These are phyloP conservation scores for Penicillium parvum DNA, from an alignment of 495 filamentous ascomycete genomes.

Conservation along the genomic window DNA sequence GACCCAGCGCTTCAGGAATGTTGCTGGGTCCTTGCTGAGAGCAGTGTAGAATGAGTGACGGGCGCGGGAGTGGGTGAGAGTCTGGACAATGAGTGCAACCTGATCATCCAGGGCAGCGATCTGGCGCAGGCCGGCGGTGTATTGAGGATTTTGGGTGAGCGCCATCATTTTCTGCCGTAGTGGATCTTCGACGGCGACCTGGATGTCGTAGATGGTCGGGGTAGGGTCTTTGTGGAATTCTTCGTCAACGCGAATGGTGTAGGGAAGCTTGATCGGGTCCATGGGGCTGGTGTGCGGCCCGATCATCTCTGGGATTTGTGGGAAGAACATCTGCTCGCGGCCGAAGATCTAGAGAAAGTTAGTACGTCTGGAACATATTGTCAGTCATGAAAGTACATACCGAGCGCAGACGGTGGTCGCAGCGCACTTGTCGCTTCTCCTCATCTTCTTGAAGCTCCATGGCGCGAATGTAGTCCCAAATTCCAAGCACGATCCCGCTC, in stretches of 20 bases:
- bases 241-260: conserved; percentile 92
- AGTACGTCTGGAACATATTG: too few relatives aligned
- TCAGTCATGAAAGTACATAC: conserved; percentile 48
- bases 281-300: conserved; percentile 69
- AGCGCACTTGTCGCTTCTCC: conserved; percentile 84
- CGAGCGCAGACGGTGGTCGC: conserved; percentile 72
- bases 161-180: conserved; percentile 62
- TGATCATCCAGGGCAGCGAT: conserved; percentile 76
- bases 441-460: conserved; percentile 88
- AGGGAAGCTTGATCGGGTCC: conserved; percentile 77
- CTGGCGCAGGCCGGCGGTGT: conserved; percentile 58
- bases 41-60: conserved; percentile 79
- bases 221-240: conserved; percentile 61
- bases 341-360: conserved; percentile 61
- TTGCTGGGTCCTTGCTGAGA: conserved; percentile 73
- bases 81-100: conserved; percentile 72
- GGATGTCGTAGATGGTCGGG: conserved; percentile 85
- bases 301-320: conserved; percentile 74
- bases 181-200: conserved; percentile 79
- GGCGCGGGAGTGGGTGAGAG: conserved; percentile 70
- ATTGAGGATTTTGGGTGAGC: conserved; percentile 51
- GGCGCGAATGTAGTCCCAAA: conserved; percentile 92
- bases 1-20: conserved; percentile 78
- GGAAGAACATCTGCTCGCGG: conserved; percentile 78
- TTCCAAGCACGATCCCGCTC: conserved; percentile 76